These are phyloP conservation scores for Barnettozyma botsteinii DNA, from an alignment of 805 yeast species.

Conservation along the genomic window DNA sequence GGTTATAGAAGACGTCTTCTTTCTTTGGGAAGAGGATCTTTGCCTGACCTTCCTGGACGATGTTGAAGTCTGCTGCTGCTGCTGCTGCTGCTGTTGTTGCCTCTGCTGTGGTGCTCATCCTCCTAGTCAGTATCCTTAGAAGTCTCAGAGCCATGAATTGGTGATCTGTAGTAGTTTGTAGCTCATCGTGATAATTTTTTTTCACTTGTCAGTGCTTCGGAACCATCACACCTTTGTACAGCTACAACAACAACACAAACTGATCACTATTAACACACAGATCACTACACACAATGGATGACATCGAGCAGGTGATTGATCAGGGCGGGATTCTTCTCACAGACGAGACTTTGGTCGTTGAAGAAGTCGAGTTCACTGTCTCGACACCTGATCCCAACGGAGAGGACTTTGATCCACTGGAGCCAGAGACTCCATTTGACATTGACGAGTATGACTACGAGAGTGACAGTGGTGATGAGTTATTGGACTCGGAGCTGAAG, in stretches of 20 bases:
- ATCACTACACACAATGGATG: too few species aligned
- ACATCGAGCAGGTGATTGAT: background rate
- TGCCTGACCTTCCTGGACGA: slow-evolving; percentile 76
- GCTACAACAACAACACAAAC: too few species aligned
- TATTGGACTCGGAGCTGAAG: slow-evolving; percentile 22
- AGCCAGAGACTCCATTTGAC: slow-evolving; percentile 10
- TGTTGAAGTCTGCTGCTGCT: slow-evolving; percentile 29
- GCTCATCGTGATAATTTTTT: slow-evolving; percentile 1
- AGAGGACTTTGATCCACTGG: slow-evolving; percentile 6
- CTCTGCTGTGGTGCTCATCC: background rate
- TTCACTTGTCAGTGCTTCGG: background rate
- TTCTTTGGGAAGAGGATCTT: slow-evolving; percentile 74
- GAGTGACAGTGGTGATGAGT: slow-evolving; percentile 14
- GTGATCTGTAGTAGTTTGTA: background rate
- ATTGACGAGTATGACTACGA: slow-evolving; percentile 13
- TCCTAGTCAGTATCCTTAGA: background rate
- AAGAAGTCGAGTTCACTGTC: too few species aligned
- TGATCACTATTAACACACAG: too few species aligned
- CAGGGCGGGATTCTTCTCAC: background rate
- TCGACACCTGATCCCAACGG: slow-evolving; percentile 10
- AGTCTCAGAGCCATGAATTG: background rate
- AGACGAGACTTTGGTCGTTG: too few species aligned
- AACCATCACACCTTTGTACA: background rate
- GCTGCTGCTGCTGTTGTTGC: background rate
- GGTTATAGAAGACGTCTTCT: slow-evolving; percentile 87